A percentile compares a stretch with the other conserved stretches of the same genome.
phyloP scores from a whole-genome alignment of 805 yeast genomes.

The Candida methanosorbosa region DNA sequence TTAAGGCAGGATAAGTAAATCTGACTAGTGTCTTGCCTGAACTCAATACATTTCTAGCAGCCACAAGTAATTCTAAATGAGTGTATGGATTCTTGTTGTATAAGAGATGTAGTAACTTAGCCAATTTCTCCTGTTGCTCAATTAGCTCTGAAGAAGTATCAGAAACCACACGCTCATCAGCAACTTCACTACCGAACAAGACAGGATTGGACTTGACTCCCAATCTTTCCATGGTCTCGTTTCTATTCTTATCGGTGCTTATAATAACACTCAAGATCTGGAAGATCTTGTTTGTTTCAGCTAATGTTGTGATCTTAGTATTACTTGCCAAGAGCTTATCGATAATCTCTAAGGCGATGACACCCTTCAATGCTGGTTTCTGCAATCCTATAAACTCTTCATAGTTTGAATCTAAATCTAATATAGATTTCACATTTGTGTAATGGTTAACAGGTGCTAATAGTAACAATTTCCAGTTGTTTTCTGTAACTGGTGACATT shows the following conservation, averaged over 20 bases:
- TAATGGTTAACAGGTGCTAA: constrained; percentile 40
- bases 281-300: constrained; percentile 52
- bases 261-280: constrained; percentile 50
- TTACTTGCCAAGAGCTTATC: constrained; percentile 39
- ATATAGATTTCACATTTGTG: constrained; percentile 22
- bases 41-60: constrained; percentile 38
- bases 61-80: constrained; percentile 36
- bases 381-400: constrained; percentile 47
- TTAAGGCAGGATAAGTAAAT: constrained; percentile 70
- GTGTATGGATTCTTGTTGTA: constrained; percentile 37
- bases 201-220: constrained; percentile 23
- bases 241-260: constrained; percentile 17
- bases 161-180: constrained; percentile 11
- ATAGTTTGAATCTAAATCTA: constrained; percentile 39
- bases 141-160: constrained; percentile 28
- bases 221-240: constrained; percentile 27
- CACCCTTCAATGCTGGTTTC: constrained; percentile 40
- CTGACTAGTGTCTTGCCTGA: constrained; percentile 48
- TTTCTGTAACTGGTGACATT: constrained; percentile 12
- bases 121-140: constrained; percentile 49
- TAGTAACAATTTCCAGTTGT: constrained; percentile 37
- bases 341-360: constrained; percentile 53
- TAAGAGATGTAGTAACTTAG: constrained; percentile 62
- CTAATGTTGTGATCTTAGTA: constrained; percentile 28
- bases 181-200: constrained; percentile 17